Percentiles rank a stretch among this genome's conserved stretches.
These are phyloP conservation scores for Peronospora destructor DNA, from an alignment of 352 stramenopile genomes.

Conservation along the genomic window DNA sequence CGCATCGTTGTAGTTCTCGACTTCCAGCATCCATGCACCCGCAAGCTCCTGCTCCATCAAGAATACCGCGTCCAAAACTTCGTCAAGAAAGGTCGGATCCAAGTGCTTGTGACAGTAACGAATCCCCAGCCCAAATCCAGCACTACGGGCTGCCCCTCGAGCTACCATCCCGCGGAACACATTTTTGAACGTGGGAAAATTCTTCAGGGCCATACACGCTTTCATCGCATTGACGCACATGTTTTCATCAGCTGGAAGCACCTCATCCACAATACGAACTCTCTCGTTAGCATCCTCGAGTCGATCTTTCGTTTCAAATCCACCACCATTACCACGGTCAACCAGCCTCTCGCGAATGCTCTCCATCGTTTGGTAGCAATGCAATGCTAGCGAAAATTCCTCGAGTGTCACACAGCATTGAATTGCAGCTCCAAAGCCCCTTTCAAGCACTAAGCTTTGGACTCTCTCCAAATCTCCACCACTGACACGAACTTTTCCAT, in stretches of 20 bases:
- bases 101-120: constrained; percentile 46
- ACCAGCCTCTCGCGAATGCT: constrained; percentile 8
- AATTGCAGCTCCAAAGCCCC: constrained; percentile 61
- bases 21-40: constrained; percentile 46
- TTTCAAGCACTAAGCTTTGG: constrained; percentile 31
- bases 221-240: constrained; percentile 77
- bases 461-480: constrained; percentile 8
- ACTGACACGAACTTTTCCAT: constrained; percentile 6
- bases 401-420: constrained; percentile 45
- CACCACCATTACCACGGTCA: constrained; percentile 4
- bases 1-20: constrained; percentile 76
- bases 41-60: constrained; percentile 34
- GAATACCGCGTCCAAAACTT: constrained; percentile 53
- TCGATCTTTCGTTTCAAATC: constrained; percentile 17
- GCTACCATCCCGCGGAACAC: constrained; percentile 49
- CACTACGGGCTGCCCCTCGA: constrained; percentile 42
- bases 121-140: constrained; percentile 62
- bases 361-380: constrained; percentile 30
- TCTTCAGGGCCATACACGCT: constrained; percentile 30
- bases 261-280: constrained; percentile 16
- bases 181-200: constrained; percentile 41
- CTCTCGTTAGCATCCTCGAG: constrained; percentile 5
- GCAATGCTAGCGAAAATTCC: constrained; percentile 41
- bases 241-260: constrained; percentile 57
- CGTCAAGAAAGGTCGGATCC: constrained; percentile 48